Evolutionary conservation across 148 eudicot species (phyloP), one percentile per base, ranked within the genome.

Genomic region (Diospyros lotus): DNA sequence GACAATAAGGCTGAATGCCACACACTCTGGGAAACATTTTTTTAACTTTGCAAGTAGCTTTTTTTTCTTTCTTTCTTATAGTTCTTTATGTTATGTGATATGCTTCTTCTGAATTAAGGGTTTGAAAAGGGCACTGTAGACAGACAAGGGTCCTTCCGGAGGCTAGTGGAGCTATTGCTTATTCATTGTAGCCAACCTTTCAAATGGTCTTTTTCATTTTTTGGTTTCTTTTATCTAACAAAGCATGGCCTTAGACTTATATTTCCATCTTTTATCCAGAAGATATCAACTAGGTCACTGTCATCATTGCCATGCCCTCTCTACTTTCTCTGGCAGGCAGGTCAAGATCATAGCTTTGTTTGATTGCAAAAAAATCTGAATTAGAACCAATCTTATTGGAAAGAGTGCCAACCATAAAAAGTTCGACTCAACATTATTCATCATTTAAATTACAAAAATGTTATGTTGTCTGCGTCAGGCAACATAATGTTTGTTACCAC

Each of bases 181-280:
- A 64, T 69, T 13, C 72, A 69, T 28, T 1, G 42, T 15, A 73
- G 61, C 56, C 73, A 38, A 68, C 68, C 73, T 41, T 76, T 71
- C 28, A 63, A 48, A 50, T 13, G 41, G 61, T 2, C 28, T 28
- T 28, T 28, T 28, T 28, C 28, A 28, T 28, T 28, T 28, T 48
- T 42, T 12, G 15, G 51, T 61, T 1, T 66, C 18, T 69, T 5
- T 71, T 15, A 43, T 64, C 78, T 69, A 81, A 68, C 63, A 64
- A 77, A 81, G 78, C 62, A 73, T 56, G 45, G 68, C 84, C 74
- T 76, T 68, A 69, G 50, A 77, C 50, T 77, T 64, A n/a, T 58
- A n/a, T 17, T 69, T 69, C 60, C 66, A 63, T 56, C 71, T 53
- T 72, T 72, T 81, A 73, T 77, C 80, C 11, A 12, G 58, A 73